These are phyloP conservation scores for Colletotrichum karsti DNA, from an alignment of 2,329 filamentous ascomycete species.

Conservation along the genomic window DNA sequence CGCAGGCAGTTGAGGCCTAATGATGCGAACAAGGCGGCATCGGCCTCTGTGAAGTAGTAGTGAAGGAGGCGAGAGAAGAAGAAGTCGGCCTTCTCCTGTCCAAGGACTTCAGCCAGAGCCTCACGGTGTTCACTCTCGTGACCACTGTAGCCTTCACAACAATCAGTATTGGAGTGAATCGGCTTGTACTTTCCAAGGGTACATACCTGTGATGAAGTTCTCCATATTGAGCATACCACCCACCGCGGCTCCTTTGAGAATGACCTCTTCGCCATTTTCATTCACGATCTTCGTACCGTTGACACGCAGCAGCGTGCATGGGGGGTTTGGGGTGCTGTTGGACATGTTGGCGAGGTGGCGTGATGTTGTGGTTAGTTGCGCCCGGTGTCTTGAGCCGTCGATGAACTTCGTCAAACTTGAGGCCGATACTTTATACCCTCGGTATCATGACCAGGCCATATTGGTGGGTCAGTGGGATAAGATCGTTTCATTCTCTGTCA, in stretches of 20 bases:
- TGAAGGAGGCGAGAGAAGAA: slow-evolving; percentile 66
- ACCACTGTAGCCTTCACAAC: slow-evolving; percentile 55
- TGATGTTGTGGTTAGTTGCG: neutral
- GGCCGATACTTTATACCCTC: slow-evolving; percentile 12
- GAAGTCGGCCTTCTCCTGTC: slow-evolving; percentile 64
- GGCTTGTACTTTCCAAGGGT: too few relatives aligned
- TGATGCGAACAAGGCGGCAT: slow-evolving; percentile 65
- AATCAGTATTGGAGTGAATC: too few relatives aligned
- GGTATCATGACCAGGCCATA: neutral
- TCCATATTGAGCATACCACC: slow-evolving; percentile 56
- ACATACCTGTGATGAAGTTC: slow-evolving; percentile 65
- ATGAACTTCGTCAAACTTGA: neutral
- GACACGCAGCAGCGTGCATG: slow-evolving; percentile 39
- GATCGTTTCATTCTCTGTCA: neutral
- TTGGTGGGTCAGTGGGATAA: neutral
- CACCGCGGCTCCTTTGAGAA: slow-evolving; percentile 48
- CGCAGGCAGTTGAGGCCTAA: slow-evolving; percentile 66
- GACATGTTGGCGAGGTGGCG: neutral
- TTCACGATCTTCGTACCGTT: slow-evolving; percentile 51
- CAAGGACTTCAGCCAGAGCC: slow-evolving; percentile 61
- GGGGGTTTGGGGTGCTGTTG: slow-evolving; percentile 12
- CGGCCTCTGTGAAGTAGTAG: slow-evolving; percentile 66
- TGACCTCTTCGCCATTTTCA: slow-evolving; percentile 49
- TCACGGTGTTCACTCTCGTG: slow-evolving; percentile 66
- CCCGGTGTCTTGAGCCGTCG: neutral